A percentile compares a stretch with the other conserved stretches of the same genome.
phyloP scores from a whole-genome alignment of 2,329 filamentous ascomycete species.

The Aspergillus puulaauensis region DNA sequence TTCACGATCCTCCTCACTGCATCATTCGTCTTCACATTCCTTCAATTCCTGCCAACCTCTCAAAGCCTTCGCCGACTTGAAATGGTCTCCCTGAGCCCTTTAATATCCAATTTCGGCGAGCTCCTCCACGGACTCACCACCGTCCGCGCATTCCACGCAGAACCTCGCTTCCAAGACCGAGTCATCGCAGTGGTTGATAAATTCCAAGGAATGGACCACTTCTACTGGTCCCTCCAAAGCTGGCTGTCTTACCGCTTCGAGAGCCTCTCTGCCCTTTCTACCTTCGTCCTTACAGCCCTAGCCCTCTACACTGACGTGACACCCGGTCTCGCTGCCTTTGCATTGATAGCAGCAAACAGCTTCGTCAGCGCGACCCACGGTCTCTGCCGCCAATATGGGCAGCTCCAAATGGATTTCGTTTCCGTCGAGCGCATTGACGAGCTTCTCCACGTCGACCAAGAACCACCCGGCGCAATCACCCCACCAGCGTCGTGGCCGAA shows the following conservation, averaged over 20 bases:
- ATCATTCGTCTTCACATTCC: constrained; percentile 72
- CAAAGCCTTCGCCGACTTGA: constrained; percentile 81
- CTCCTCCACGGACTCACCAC: constrained; percentile 83
- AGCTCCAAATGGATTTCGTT: constrained; percentile 88
- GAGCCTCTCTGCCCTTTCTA: constrained; percentile 68
- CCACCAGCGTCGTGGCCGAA: constrained; percentile 78
- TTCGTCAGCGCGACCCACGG: constrained; percentile 69
- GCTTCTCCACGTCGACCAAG: constrained; percentile 74
- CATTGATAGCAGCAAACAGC: constrained; percentile 67
- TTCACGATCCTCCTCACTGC: constrained; percentile 68
- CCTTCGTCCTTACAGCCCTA: constrained; percentile 69
- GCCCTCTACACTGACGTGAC: constrained; percentile 74
- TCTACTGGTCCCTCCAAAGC: constrained; percentile 85
- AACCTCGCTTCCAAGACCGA: constrained; percentile 74
- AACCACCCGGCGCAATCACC: constrained; percentile 63
- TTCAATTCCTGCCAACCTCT: constrained; percentile 75
- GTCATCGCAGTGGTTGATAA: constrained; percentile 80
- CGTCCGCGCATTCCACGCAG: constrained; percentile 77
- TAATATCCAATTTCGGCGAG: constrained; percentile 91
- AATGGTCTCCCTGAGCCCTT: constrained; percentile 82
- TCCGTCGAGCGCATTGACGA: constrained; percentile 85
- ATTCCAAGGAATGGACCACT: constrained; percentile 94
- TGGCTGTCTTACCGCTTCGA: constrained; percentile 85
- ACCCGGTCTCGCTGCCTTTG: constrained; percentile 78
- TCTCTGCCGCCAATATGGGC: constrained; percentile 77